Conservation (phyloP, 2,329 filamentous ascomycete genomes). For the Talaromyces marneffei region DNA sequence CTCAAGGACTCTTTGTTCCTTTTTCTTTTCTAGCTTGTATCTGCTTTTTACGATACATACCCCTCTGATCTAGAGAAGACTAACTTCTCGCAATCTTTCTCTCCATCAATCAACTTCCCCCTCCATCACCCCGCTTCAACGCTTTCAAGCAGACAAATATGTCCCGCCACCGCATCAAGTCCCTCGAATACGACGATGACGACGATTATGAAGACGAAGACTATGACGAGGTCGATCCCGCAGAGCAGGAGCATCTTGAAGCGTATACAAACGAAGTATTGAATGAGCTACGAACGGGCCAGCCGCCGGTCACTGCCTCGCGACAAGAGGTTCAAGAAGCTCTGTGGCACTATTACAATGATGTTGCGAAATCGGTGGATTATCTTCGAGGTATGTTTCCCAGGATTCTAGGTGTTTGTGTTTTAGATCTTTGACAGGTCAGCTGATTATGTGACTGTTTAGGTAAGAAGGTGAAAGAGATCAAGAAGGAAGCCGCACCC, state of each 20-base stretch:
- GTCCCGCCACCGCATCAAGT: constrained; percentile 44
- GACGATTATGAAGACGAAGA: constrained; percentile 33
- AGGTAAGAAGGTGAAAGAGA: constrained; percentile 35
- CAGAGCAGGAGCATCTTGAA: constrained; percentile 54
- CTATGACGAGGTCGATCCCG: constrained; percentile 37
- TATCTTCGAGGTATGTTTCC: constrained; percentile 60
- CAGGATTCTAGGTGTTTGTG: not conserved
- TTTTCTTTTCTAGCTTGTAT: not conserved
- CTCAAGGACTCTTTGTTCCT: not conserved
- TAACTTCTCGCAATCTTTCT: not conserved
- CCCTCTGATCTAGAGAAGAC: not conserved
- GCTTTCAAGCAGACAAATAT: constrained; percentile 23
- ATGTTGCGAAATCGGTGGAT: constrained; percentile 75
- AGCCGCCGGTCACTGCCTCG: constrained; percentile 54
- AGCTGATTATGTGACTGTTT: constrained; percentile 9
- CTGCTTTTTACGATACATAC: not conserved
- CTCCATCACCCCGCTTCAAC: not conserved
- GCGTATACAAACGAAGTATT: constrained; percentile 62
- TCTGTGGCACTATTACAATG: constrained; percentile 94
- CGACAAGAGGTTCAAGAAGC: constrained; percentile 78
- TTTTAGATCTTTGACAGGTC: constrained; percentile 25
- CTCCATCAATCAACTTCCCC: not conserved
- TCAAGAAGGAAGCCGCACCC: constrained; percentile 23
- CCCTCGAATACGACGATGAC: constrained; percentile 39
- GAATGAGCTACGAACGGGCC: constrained; percentile 56